Conservation (phyloP, 768 basidiomycete species). For the Lentinula raphanica region DNA sequence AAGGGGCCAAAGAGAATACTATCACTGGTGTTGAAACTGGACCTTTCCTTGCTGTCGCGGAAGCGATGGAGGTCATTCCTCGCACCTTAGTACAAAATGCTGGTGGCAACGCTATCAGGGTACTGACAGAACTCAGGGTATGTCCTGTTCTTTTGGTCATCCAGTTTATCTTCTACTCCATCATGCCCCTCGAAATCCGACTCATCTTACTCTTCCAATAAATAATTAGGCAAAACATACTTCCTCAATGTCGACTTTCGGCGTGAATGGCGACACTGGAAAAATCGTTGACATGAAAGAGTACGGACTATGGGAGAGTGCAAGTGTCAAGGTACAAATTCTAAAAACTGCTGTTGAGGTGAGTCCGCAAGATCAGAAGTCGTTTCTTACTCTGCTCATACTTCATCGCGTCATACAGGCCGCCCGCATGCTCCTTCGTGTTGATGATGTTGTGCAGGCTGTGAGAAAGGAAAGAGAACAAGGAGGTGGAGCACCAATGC, state of each 20-base stretch:
- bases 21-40: slow-evolving; percentile 87
- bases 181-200: slow-evolving; percentile 4
- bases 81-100: slow-evolving; percentile 92
- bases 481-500: slow-evolving; percentile 36
- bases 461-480: slow-evolving; percentile 68
- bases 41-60: slow-evolving; percentile 88
- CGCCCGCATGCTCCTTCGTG: slow-evolving; percentile 84
- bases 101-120: slow-evolving; percentile 91
- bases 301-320: slow-evolving; percentile 92
- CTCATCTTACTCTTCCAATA: not conserved
- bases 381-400: not conserved
- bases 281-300: slow-evolving; percentile 94
- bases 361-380: slow-evolving; percentile 3
- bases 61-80: slow-evolving; percentile 97
- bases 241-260: slow-evolving; percentile 85
- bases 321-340: slow-evolving; percentile 95
- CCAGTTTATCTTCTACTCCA: not conserved
- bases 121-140: slow-evolving; percentile 89
- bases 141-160: slow-evolving; percentile 20
- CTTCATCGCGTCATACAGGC: slow-evolving; percentile 45
- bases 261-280: slow-evolving; percentile 93
- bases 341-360: slow-evolving; percentile 97
- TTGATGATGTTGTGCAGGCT: slow-evolving; percentile 94
- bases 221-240: slow-evolving; percentile 93
- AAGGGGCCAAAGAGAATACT: slow-evolving; percentile 62